Base-by-base conservation (phyloP, 176 grass and related monocot genomes). In the Oryza australiensis region DNA sequence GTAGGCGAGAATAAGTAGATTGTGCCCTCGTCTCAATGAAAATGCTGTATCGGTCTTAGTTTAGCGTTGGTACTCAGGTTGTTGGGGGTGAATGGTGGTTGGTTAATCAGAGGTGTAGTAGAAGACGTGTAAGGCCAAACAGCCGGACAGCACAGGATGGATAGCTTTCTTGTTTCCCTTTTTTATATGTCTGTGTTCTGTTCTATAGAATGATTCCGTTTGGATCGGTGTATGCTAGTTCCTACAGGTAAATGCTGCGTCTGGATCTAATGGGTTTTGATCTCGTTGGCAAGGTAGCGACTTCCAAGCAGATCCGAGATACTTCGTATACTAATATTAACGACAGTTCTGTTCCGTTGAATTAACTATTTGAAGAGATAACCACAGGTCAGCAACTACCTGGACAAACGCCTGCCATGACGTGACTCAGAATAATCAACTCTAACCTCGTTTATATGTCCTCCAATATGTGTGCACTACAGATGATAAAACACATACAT, bases 1-100 rank as follows among this genome's bases (percentile, higher is more conserved):
- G 55, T 71, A 89, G 73, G 67, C 43, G 68, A 77, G 11, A 89
- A 89, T 85, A 89, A 85, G 57, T 81, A 85, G 78, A 45, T 72
- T 42, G 35, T n/a, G 24, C 8, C 8, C 40, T 41, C 64, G 9
- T 73, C 62, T 34, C 18, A 81, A 75, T 71, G 18, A 86, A 86
- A 48, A 77, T 77, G 72, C 0, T 55, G 68, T 80, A 74, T 74
- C 63, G 41, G 20, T 72, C 66, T 7, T 43, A 72, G 45, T 67
- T 45, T 77, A 73, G 73, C 20, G 22, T 77, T 76, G 45, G 72
- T 70, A 51, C 55, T 37, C 43, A 26, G 66, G 80, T 37, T 37
- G 35, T 81, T 55, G 75, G 34, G 70, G 27, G 46, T 51, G 62
- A 62, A 40, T 55, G 37, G 53, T 55, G 37, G 53, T 70, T 74